phyloP scores from a whole-genome alignment of 2,329 filamentous ascomycete species.

The Hortaea sp. region DNA sequence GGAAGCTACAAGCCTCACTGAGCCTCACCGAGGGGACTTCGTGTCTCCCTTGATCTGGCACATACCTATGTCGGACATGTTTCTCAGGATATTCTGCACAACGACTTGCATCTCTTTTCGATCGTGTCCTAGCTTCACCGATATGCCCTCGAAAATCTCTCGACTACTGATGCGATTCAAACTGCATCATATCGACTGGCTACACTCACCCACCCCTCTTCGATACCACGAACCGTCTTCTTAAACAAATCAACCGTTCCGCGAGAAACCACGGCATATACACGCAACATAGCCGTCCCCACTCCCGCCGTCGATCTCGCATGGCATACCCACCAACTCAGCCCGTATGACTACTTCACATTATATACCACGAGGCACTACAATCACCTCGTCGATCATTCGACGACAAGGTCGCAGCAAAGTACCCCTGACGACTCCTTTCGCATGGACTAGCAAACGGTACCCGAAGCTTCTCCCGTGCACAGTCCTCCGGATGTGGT shows the following conservation, averaged over 20 bases:
- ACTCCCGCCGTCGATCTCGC: conserved; percentile 66
- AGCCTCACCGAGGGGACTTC: too few relatives aligned
- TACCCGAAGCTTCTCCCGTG: conserved; percentile 55
- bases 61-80: too few relatives aligned
- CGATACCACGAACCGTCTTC: conserved; percentile 53
- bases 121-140: too few relatives aligned
- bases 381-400: conserved; percentile 59
- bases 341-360: conserved; percentile 50
- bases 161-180: conserved; percentile 31
- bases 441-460: conserved; percentile 61
- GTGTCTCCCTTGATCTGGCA: too few relatives aligned
- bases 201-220: conserved; percentile 57
- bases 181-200: conserved; percentile 69
- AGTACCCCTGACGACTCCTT: conserved; percentile 50
- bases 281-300: conserved; percentile 47
- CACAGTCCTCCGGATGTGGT: conserved; percentile 61
- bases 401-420: conserved; percentile 70
- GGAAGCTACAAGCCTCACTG: too few relatives aligned
- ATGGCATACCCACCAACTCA: conserved; percentile 75
- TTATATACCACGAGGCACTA: conserved; percentile 43
- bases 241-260: conserved; percentile 55
- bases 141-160: too few relatives aligned
- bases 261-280: conserved; percentile 43
- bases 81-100: too few relatives aligned
- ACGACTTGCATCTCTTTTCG: too few relatives aligned